Percentiles rank a stretch among this genome's conserved stretches.
phyloP scores from a whole-genome alignment of 805 yeast species.

The Lachancea meyersii region DNA sequence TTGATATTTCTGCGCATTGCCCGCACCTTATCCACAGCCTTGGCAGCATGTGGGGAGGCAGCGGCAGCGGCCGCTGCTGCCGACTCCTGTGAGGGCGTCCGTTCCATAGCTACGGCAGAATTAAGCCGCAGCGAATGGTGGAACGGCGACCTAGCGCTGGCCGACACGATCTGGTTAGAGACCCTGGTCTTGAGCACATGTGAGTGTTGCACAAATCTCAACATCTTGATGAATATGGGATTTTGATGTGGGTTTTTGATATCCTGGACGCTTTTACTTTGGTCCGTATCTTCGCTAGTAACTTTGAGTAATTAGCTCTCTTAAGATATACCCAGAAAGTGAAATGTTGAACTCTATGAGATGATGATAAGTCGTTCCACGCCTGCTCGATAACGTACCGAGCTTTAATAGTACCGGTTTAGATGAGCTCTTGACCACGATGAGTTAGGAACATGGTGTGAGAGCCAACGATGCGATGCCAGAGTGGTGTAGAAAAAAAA shows the following conservation, averaged over 20 bases:
- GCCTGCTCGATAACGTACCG: neutral
- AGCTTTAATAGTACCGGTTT: neutral
- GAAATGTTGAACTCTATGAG: too few relatives aligned
- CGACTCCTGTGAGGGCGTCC: conserved; percentile 15
- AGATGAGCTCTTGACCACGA: too few relatives aligned
- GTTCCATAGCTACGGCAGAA: conserved; percentile 32
- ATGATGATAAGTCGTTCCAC: neutral
- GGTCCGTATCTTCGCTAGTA: neutral
- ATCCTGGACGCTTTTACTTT: neutral
- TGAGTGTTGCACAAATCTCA: conserved; percentile 32
- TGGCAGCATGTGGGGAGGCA: conserved; percentile 15
- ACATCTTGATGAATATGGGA: conserved; percentile 14
- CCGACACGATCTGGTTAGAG: conserved; percentile 36
- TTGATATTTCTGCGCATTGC: conserved; percentile 18
- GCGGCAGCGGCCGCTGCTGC: conserved; percentile 8
- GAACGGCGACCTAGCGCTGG: conserved; percentile 34
- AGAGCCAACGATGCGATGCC: conserved; percentile 1
- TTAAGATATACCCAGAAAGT: neutral
- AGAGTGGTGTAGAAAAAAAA: conserved; percentile 2
- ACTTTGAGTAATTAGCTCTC: neutral
- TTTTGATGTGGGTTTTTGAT: neutral
- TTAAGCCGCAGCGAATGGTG: conserved; percentile 37
- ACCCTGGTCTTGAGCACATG: conserved; percentile 35
- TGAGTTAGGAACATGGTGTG: conserved; percentile 1
- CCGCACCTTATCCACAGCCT: conserved; percentile 29